phyloP scores from a whole-genome alignment of 164 flowering plant genomes.

The Sextonia rubra region DNA sequence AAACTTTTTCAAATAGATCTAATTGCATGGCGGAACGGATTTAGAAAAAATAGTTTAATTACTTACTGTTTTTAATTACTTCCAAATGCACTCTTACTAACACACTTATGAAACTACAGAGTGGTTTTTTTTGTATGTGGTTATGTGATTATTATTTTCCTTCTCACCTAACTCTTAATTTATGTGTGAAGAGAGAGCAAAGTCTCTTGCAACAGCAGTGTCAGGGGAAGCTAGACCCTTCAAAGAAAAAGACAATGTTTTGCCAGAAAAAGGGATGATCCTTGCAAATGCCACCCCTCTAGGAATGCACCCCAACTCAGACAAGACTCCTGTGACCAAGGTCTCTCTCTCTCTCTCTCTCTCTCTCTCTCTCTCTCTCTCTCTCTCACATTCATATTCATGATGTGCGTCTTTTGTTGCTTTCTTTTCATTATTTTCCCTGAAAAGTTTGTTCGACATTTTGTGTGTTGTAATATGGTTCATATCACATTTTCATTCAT shows the following conservation, averaged over 20 bases:
- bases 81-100: not conserved
- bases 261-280: slow-evolving; percentile 48
- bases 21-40: not conserved
- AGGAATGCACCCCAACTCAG: slow-evolving; percentile 52
- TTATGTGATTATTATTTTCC: not conserved
- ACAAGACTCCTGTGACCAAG: slow-evolving; percentile 50
- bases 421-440: not conserved
- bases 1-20: not conserved
- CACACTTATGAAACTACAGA: not conserved
- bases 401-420: not conserved
- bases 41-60: not conserved
- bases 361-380: slow-evolving; percentile 1
- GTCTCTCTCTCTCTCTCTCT: slow-evolving; percentile 19
- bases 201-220: slow-evolving; percentile 41
- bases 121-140: not conserved
- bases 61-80: not conserved
- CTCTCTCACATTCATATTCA: not conserved
- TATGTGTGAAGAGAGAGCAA: slow-evolving; percentile 37
- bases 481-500: not conserved
- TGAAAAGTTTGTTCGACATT: not conserved
- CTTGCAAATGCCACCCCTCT: slow-evolving; percentile 56
- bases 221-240: slow-evolving; percentile 40
- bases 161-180: not conserved
- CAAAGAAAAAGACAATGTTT: slow-evolving; percentile 23
- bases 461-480: not conserved